Percentiles rank a stretch among this genome's conserved stretches.
Evolutionary conservation across 192 early-diverging fungal genomes (phyloP).

Genomic region (Gonapodya prolifera): DNA sequence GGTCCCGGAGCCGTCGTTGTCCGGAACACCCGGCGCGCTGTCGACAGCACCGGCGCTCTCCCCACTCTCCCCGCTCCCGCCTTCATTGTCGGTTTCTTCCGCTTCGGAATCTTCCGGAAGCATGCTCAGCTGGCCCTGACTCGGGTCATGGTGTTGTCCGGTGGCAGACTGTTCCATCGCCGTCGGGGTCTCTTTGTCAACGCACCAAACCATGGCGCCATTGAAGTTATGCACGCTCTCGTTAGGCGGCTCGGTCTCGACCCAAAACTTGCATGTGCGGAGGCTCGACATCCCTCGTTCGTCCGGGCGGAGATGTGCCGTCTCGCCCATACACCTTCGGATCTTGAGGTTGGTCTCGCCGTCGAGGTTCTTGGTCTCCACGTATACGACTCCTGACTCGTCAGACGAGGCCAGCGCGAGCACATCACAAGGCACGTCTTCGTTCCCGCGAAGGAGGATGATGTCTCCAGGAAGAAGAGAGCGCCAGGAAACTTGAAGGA

Average conservation of each 20-base stretch:
- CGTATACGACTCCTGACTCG: slow-evolving; percentile 68
- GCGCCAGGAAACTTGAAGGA: slow-evolving; percentile 67
- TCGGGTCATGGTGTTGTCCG: too few relatives aligned
- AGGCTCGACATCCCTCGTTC: slow-evolving; percentile 10
- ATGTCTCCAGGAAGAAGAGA: slow-evolving; percentile 81
- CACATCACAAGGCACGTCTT: slow-evolving; percentile 81
- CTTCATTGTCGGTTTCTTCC: too few relatives aligned
- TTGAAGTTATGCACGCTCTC: slow-evolving; percentile 78
- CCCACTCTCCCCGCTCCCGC: too few relatives aligned
- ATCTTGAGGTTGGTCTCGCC: slow-evolving; percentile 98
- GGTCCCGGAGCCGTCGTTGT: too few relatives aligned
- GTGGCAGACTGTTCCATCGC: too few relatives aligned
- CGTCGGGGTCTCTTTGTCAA: background rate
- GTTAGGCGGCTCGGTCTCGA: slow-evolving; percentile 77
- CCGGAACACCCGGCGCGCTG: too few relatives aligned
- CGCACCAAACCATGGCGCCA: slow-evolving; percentile 49
- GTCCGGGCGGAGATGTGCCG: slow-evolving; percentile 37
- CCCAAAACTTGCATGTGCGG: slow-evolving; percentile 32
- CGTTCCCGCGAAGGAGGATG: slow-evolving; percentile 66
- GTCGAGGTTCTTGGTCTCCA: slow-evolving; percentile 97
- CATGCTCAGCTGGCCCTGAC: too few relatives aligned
- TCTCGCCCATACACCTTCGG: slow-evolving; percentile 57
- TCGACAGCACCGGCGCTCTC: too few relatives aligned
- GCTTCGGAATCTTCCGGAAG: too few relatives aligned
- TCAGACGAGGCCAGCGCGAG: slow-evolving; percentile 79